These are phyloP conservation scores for Coccomyxa sp. DNA, from an alignment of 139 green algal genomes.

Conservation along the genomic window DNA sequence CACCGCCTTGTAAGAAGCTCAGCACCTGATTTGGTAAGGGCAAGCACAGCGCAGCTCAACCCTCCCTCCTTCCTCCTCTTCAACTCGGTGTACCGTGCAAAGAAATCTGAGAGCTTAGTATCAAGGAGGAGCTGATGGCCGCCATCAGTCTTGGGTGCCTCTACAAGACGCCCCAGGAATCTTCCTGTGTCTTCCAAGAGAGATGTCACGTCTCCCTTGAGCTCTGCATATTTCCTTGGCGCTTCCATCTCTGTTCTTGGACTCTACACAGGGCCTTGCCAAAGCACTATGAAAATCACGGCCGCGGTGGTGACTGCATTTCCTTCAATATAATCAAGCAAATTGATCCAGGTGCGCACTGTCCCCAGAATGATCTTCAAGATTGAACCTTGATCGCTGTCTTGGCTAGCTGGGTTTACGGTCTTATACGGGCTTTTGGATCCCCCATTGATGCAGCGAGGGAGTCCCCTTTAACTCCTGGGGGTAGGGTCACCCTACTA, in stretches of 20 bases:
- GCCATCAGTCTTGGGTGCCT: background rate
- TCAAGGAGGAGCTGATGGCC: conserved; percentile 3
- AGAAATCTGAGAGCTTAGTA: conserved; percentile 2
- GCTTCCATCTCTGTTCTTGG: background rate
- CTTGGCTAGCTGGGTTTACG: background rate
- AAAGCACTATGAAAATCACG: background rate
- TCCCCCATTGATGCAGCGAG: no score
- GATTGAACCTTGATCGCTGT: background rate
- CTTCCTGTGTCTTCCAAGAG: conserved; percentile 1
- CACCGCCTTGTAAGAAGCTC: background rate
- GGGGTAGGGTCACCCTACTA: no score
- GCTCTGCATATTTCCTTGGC: conserved; percentile 1
- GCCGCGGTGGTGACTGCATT: background rate
- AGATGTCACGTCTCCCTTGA: background rate
- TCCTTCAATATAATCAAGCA: background rate
- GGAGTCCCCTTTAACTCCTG: no score
- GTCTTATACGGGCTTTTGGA: background rate
- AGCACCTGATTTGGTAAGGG: conserved; percentile 45
- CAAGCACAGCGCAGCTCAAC: conserved; percentile 49
- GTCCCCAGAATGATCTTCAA: background rate
- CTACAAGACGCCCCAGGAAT: conserved; percentile 10
- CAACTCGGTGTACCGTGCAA: conserved; percentile 12
- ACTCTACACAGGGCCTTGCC: no score
- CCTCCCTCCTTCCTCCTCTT: conserved; percentile 19
- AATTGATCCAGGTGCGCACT: background rate